Base-by-base conservation (phyloP, 768 basidiomycete species). In the Suillus sp. region DNA sequence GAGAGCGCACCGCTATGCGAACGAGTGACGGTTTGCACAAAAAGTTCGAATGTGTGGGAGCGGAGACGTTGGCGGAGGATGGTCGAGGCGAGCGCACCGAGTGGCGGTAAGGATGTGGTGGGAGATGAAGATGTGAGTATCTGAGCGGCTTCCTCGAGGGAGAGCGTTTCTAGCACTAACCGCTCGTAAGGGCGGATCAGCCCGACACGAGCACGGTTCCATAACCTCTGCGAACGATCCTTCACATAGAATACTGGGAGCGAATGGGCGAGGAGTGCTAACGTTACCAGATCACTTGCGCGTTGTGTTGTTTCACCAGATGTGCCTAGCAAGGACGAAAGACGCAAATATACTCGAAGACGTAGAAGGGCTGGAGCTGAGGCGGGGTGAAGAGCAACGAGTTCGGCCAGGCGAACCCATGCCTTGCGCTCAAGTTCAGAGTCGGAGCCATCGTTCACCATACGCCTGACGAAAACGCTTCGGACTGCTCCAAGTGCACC, bases 211-310 rank as follows among this genome's bases (percentile, higher is more conserved):
- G 79, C 77, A 61, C 74, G 74, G 22, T 72, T 66, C 84, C 85
- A 84, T 16, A 84, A 73, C 10, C 75, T 68, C 2, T 75, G 72
- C 5, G 88, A 84, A 57, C 78, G 82, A 9, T 77, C 65, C 30
- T 76, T 72, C 4, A 74, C 71, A 47, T 83, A 73, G 0, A 71
- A 63, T 10, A 76, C 60, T 51, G 68, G 79, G 64, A 86, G 66
- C 14, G 80, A 77, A n/a, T 78, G 78, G 14, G 86, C 71, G 48
- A 86, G 78, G 22, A 91, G 76, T 0, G 89, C 83, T 32, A 88
- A 79, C 0, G 88, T 88, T 5, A 80, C 79, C 25, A 87, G 74
- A 59, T 89, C 83, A 18, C 78, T 76, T 3, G 84, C 74, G 76
- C 72, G 57, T 78, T 77, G 11, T 51, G 63, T 34, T 6, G 27